Conservation (phyloP, 139 green algal genomes). For the Astrephomene gubernaculifera region DNA sequence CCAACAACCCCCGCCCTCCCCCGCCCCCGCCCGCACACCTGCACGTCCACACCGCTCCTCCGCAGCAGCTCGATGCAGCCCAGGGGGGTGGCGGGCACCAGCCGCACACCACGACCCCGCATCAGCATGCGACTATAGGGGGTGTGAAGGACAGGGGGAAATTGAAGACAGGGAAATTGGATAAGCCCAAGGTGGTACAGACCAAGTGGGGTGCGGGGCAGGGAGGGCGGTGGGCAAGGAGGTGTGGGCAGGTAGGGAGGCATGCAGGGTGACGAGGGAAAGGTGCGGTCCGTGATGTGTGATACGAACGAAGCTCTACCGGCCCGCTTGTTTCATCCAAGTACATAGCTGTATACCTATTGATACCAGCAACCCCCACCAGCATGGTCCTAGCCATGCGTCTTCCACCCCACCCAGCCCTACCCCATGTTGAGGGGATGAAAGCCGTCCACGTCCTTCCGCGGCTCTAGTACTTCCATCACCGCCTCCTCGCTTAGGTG, state of each 20-base stretch:
- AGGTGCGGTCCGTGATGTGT: too few relatives aligned
- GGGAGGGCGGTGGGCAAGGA: too few relatives aligned
- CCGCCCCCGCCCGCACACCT: too few relatives aligned
- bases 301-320: too few relatives aligned
- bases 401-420: not conserved
- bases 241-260: too few relatives aligned
- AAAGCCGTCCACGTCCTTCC: constrained; percentile 98
- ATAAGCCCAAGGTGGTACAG: too few relatives aligned
- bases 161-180: not conserved
- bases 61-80: constrained; percentile 95
- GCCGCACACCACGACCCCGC: constrained; percentile 80
- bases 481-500: constrained; percentile 84
- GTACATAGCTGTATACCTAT: too few relatives aligned
- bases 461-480: constrained; percentile 63
- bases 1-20: too few relatives aligned
- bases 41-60: constrained; percentile 64
- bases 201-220: too few relatives aligned
- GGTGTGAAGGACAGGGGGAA: not conserved
- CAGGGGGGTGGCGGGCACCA: constrained; percentile 92
- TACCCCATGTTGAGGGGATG: constrained; percentile 93
- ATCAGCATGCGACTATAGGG: constrained; percentile 69
- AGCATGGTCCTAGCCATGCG: not conserved
- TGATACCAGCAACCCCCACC: too few relatives aligned
- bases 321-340: too few relatives aligned
- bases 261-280: too few relatives aligned